phyloP scores from a whole-genome alignment of 805 yeast species.

The Komagataella pseudopastoris region DNA sequence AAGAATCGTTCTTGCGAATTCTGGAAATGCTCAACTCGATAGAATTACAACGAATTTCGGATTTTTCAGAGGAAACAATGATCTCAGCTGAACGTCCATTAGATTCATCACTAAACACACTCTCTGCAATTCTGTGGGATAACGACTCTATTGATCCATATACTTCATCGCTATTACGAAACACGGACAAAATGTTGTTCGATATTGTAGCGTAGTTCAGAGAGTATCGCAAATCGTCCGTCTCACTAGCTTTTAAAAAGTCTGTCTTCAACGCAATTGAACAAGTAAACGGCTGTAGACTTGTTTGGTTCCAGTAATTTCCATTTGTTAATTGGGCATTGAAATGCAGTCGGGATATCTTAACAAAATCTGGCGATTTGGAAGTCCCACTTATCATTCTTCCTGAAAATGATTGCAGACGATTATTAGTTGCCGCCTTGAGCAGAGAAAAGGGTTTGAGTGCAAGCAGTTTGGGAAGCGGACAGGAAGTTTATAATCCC shows the following conservation, averaged over 20 bases:
- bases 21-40: slow-evolving; percentile 2
- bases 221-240: slow-evolving; percentile 73
- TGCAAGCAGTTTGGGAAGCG: not conserved
- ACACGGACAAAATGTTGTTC: not conserved
- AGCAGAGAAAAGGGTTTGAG: not conserved
- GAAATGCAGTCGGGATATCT: not conserved
- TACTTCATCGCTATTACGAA: slow-evolving; percentile 7
- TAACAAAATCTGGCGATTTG: not conserved
- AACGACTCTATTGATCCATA: slow-evolving; percentile 21
- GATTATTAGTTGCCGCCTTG: not conserved
- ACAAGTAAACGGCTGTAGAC: slow-evolving; percentile 51
- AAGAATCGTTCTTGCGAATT: not conserved
- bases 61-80: slow-evolving; percentile 31
- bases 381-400: not conserved
- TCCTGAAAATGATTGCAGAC: not conserved
- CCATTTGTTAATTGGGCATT: slow-evolving; percentile 6
- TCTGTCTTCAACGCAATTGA: slow-evolving; percentile 51
- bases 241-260: slow-evolving; percentile 58
- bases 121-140: slow-evolving; percentile 31
- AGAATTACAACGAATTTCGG: slow-evolving; percentile 43
- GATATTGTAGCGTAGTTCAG: slow-evolving; percentile 83
- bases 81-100: slow-evolving; percentile 8
- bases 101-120: slow-evolving; percentile 7
- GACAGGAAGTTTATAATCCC: not conserved
- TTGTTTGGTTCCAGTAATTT: slow-evolving; percentile 62